Conservation (phyloP, 805 yeast genomes). For the Metschnikowia lochheadii region DNA sequence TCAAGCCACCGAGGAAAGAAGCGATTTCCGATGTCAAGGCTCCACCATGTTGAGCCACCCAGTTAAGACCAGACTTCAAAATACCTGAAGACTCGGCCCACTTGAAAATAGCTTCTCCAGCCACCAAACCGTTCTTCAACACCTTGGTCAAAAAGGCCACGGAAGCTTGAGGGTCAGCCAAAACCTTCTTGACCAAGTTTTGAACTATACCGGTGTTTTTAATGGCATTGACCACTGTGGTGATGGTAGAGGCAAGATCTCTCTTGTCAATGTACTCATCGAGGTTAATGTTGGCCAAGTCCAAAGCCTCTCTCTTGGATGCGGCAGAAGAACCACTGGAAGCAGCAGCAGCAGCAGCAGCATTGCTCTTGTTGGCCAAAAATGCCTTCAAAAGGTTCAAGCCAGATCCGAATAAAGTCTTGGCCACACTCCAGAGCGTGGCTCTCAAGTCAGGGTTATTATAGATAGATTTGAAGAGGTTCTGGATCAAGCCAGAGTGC, state of each 20-base stretch:
- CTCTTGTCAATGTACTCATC: slow-evolving; percentile 34
- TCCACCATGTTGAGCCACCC: slow-evolving; percentile 26
- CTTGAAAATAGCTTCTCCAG: slow-evolving; percentile 30
- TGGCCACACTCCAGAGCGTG: slow-evolving; percentile 32
- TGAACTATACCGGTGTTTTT: slow-evolving; percentile 33
- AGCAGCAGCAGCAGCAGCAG: slow-evolving; percentile 15
- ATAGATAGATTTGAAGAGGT: slow-evolving; percentile 27
- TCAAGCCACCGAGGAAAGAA: slow-evolving; percentile 24
- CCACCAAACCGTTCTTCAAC: slow-evolving; percentile 30
- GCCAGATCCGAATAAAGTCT: slow-evolving; percentile 31
- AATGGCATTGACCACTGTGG: slow-evolving; percentile 26
- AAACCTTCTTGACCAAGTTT: slow-evolving; percentile 29
- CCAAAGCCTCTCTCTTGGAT: slow-evolving; percentile 14
- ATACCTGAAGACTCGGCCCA: slow-evolving; percentile 39
- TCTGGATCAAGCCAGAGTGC: slow-evolving; percentile 38
- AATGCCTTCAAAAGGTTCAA: slow-evolving; percentile 24
- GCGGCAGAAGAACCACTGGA: slow-evolving; percentile 18
- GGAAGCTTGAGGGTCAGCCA: slow-evolving; percentile 35
- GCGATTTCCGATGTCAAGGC: slow-evolving; percentile 23
- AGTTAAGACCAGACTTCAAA: slow-evolving; percentile 24
- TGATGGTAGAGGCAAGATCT: slow-evolving; percentile 29
- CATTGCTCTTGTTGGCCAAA: slow-evolving; percentile 13
- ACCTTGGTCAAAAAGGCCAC: slow-evolving; percentile 31
- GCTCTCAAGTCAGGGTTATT: slow-evolving; percentile 32
- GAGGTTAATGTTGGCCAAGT: slow-evolving; percentile 10